These are phyloP conservation scores for Sonneratia alba DNA, from an alignment of 345 rosid species.

Conservation along the genomic window DNA sequence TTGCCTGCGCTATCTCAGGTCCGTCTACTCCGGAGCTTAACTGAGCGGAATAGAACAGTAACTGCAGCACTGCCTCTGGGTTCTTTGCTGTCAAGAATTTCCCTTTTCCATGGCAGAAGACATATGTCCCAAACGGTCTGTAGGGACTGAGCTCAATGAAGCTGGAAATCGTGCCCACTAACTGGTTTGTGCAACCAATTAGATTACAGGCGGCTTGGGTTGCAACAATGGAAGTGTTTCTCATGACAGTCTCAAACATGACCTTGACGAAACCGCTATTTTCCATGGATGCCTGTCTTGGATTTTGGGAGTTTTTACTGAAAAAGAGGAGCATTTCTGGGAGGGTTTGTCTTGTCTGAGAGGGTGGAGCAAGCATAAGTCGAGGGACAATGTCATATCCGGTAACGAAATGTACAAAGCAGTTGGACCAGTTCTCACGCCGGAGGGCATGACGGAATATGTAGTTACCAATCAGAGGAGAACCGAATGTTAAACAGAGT, in stretches of 20 bases:
- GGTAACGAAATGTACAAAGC: conserved; percentile 52
- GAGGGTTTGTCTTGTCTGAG: conserved; percentile 19
- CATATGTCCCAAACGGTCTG: conserved; percentile 15
- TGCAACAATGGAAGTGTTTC: conserved; percentile 41
- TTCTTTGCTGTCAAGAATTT: conserved; percentile 7
- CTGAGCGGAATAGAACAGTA: conserved; percentile 10
- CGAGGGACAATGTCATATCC: conserved; percentile 68
- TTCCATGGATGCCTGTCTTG: background rate
- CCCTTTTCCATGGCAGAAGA: conserved; percentile 4
- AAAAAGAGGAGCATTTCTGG: conserved; percentile 18
- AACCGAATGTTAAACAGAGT: conserved; percentile 68
- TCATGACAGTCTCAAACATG: conserved; percentile 33
- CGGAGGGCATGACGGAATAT: conserved; percentile 52
- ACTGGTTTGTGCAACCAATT: conserved; percentile 45
- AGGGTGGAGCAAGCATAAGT: conserved; percentile 42
- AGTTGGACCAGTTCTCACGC: conserved; percentile 59
- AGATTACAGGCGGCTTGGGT: conserved; percentile 47
- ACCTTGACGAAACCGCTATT: background rate
- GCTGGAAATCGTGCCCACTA: conserved; percentile 43
- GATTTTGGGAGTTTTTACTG: background rate
- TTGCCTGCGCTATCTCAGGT: background rate
- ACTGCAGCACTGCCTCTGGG: conserved; percentile 10
- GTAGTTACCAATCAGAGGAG: conserved; percentile 61
- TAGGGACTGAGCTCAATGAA: conserved; percentile 68
- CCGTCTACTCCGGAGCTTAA: background rate